Evolutionary conservation across 371 early-diverging fungal genomes (phyloP).

Genomic region (Rhizopus sp.): DNA sequence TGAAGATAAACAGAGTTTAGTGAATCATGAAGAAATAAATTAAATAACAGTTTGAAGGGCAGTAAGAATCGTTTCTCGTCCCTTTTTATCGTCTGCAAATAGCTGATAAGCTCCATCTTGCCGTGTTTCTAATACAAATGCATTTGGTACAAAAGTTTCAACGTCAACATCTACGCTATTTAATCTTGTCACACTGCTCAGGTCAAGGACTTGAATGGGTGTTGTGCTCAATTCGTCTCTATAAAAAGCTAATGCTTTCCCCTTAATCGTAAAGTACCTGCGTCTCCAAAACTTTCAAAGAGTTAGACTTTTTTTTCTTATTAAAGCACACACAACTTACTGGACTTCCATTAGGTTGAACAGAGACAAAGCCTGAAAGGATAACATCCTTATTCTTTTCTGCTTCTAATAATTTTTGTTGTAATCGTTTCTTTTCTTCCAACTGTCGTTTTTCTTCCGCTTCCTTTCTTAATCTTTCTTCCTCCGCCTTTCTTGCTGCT

Average conservation of each 20-base stretch:
- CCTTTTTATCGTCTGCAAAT: conserved; percentile 37
- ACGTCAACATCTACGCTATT: conserved; percentile 34
- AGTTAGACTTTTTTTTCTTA: not conserved
- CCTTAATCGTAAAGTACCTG: conserved; percentile 29
- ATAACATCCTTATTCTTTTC: conserved; percentile 34
- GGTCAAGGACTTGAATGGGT: conserved; percentile 50
- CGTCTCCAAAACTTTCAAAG: conserved; percentile 35
- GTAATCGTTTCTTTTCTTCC: conserved; percentile 28
- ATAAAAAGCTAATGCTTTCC: conserved; percentile 27
- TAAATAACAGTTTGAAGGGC: conserved; percentile 44
- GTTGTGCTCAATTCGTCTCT: conserved; percentile 21
- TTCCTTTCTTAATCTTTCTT: conserved; percentile 15
- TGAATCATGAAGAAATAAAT: conserved; percentile 10
- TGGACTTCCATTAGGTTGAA: conserved; percentile 34
- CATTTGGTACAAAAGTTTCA: conserved; percentile 46
- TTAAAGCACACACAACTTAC: conserved; percentile 13
- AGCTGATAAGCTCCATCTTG: conserved; percentile 39
- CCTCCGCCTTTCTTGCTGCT: conserved; percentile 18
- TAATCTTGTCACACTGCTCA: conserved; percentile 37
- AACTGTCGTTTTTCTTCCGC: conserved; percentile 16
- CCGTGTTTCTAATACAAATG: conserved; percentile 43
- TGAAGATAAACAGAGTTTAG: conserved; percentile 23
- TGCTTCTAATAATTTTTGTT: conserved; percentile 29
- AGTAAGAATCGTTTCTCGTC: conserved; percentile 25
- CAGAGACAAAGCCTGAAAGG: conserved; percentile 32